Conservation (phyloP, 495 filamentous ascomycete genomes). For the Clohesyomyces aquaticus region DNA sequence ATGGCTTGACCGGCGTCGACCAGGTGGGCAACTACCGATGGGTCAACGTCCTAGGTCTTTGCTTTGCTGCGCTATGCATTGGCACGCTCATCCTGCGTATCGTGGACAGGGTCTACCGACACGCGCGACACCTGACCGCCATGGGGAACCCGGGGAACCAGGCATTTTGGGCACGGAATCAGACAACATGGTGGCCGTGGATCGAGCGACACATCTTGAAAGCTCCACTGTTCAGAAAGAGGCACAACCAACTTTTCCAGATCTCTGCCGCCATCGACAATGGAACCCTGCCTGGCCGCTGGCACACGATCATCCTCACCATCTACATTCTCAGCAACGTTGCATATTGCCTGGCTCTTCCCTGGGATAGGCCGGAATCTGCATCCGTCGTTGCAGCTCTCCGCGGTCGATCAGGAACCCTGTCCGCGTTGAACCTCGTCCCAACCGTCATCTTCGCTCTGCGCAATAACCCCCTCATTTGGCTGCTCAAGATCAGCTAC, state of each 20-base stretch:
- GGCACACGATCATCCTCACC: slow-evolving; percentile 76
- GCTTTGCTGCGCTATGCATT: slow-evolving; percentile 56
- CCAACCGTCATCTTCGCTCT: slow-evolving; percentile 85
- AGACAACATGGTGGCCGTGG: slow-evolving; percentile 64
- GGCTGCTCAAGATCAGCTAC: slow-evolving; percentile 81
- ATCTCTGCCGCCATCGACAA: slow-evolving; percentile 84
- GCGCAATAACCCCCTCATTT: slow-evolving; percentile 91
- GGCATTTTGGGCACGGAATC: slow-evolving; percentile 66
- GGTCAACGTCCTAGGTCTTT: slow-evolving; percentile 44
- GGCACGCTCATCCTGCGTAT: slow-evolving; percentile 60
- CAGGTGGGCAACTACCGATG: slow-evolving; percentile 47
- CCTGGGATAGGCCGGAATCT: slow-evolving; percentile 54
- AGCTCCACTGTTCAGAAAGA: slow-evolving; percentile 76
- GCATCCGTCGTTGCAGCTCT: slow-evolving; percentile 64
- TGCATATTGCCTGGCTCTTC: slow-evolving; percentile 77
- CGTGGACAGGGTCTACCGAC: slow-evolving; percentile 64
- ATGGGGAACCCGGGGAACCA: slow-evolving; percentile 58
- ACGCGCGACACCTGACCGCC: slow-evolving; percentile 72
- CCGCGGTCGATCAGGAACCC: slow-evolving; percentile 80
- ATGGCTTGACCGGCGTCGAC: slow-evolving; percentile 48
- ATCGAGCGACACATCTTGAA: slow-evolving; percentile 83
- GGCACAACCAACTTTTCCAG: slow-evolving; percentile 87
- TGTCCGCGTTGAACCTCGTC: slow-evolving; percentile 89
- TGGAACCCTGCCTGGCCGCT: slow-evolving; percentile 83
- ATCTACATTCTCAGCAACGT: slow-evolving; percentile 77